These are phyloP conservation scores for Umbelopsis sp. DNA, from an alignment of 371 early-diverging fungal genomes.

Conservation along the genomic window DNA sequence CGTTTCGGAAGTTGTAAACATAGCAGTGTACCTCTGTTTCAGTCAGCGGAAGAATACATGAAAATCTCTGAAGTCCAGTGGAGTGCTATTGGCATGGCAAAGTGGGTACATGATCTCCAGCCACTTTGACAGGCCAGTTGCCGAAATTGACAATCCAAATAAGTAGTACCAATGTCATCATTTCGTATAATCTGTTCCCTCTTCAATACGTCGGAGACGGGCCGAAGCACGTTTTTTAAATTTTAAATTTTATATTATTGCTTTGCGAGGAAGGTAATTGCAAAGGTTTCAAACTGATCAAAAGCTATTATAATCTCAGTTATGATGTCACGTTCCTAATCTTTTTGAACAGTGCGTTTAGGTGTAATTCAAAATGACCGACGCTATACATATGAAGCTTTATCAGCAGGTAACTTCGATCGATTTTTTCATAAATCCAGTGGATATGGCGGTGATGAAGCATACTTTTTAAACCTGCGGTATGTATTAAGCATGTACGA, in stretches of 20 bases:
- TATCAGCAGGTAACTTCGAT: no score
- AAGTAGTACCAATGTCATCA: no score
- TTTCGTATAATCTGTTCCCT: not conserved
- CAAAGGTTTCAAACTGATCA: slow-evolving; percentile 12
- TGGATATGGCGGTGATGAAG: no score
- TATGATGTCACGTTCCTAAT: slow-evolving; percentile 4
- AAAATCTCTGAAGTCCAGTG: no score
- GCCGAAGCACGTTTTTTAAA: not conserved
- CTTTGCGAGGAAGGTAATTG: not conserved
- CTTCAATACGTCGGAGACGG: not conserved
- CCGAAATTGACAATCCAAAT: not conserved
- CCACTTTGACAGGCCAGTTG: not conserved
- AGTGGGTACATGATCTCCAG: not conserved
- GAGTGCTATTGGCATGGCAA: no score
- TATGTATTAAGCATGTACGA: no score
- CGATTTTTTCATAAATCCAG: no score
- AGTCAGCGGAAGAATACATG: no score
- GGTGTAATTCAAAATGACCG: not conserved
- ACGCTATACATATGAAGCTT: not conserved
- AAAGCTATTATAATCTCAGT: slow-evolving; percentile 11
- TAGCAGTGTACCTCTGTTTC: no score
- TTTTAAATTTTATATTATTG: not conserved
- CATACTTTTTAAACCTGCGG: no score
- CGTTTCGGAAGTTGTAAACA: not conserved
- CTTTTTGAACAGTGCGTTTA: not conserved